Percentiles rank a stretch among this genome's conserved stretches.
Evolutionary conservation across 2,329 filamentous ascomycete species (phyloP).

Genomic region (Colletotrichum theobromicola): DNA sequence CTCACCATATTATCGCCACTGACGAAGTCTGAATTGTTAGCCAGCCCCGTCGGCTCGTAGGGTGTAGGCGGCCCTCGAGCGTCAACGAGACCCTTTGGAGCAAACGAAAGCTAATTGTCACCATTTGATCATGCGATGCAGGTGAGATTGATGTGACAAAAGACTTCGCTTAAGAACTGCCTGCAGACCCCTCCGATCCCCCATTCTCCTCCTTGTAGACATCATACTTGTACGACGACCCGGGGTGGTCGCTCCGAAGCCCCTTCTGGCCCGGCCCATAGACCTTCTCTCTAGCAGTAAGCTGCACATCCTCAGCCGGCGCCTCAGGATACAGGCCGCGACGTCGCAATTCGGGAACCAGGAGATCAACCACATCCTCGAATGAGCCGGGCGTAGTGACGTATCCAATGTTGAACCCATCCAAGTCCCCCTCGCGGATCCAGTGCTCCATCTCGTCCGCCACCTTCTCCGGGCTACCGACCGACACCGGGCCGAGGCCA

Average conservation of each 20-base stretch:
- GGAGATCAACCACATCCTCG: conserved; percentile 35
- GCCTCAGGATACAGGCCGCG: conserved; percentile 34
- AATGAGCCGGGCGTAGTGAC: conserved; percentile 45
- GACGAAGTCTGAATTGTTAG: too few relatives aligned
- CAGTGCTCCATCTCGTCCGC: conserved; percentile 51
- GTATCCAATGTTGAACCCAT: conserved; percentile 47
- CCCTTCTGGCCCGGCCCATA: conserved; percentile 64
- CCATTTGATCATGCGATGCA: not conserved
- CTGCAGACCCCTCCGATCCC: not conserved
- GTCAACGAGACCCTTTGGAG: too few relatives aligned
- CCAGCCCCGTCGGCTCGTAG: too few relatives aligned
- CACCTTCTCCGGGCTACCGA: conserved; percentile 44
- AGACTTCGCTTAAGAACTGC: not conserved
- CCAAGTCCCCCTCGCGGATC: conserved; percentile 46
- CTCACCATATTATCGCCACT: too few relatives aligned
- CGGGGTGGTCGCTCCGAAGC: conserved; percentile 63
- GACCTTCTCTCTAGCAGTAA: conserved; percentile 64
- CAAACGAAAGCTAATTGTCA: too few relatives aligned
- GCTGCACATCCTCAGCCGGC: conserved; percentile 33
- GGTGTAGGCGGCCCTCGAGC: too few relatives aligned
- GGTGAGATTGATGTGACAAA: not conserved
- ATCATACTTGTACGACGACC: conserved; percentile 65
- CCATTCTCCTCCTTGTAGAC: conserved; percentile 60
- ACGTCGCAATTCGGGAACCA: conserved; percentile 33
- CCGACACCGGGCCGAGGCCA: conserved; percentile 37